Base-by-base conservation (phyloP, 495 filamentous ascomycete genomes). In the Aspergillus nidulans region DNA sequence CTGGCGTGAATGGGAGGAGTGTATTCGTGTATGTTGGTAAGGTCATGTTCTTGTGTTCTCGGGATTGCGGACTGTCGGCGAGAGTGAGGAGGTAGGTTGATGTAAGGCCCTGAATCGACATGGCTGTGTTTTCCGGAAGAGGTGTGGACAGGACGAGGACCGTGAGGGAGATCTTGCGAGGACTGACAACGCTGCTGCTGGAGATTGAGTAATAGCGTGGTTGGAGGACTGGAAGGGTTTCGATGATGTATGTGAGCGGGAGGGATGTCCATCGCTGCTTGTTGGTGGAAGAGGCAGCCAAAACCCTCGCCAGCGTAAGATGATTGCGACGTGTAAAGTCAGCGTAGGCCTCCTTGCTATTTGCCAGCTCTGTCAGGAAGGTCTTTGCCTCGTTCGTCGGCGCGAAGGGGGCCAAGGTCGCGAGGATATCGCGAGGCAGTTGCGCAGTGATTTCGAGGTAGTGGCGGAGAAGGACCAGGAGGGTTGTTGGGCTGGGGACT, bases 171-270 rank as follows among this genome's bases (percentile, higher is more conserved):
- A 70, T 60, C 32, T 68, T 63, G 15, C 74, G 71, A 0, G 77
- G 72, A 7, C 69, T 63, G 36, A 80, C 63, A 7, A 77, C 63
- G 13, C 71, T 73, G 25, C 72, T 77, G 7, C 77, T 80, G 15
- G 79, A 79, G 59, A 82, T 82, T 48, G 77, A 81, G 63, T 82
- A 82, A 63, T 75, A 77, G 28, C 79, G 74, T 1, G 78, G 74
- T 28, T 75, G 73, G 39, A 74, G 65, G 30, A 63, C 52, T 4
- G 67, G 65, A 4, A 81, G 58, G 6, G 66, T 69, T 56, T 80
- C 76, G 42, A 80, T 49, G 26, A 80, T 60, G 44, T 73, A 73
- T 2, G 75, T 71, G 13, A 81, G 63, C 1, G 77, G 77, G 1
- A 81, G 53, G 2, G 53, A 39, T 0, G 62, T 56, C 77, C 77